These are phyloP conservation scores for Middelhovenomyces tepae DNA, from an alignment of 805 yeast genomes.

Conservation along the genomic window DNA sequence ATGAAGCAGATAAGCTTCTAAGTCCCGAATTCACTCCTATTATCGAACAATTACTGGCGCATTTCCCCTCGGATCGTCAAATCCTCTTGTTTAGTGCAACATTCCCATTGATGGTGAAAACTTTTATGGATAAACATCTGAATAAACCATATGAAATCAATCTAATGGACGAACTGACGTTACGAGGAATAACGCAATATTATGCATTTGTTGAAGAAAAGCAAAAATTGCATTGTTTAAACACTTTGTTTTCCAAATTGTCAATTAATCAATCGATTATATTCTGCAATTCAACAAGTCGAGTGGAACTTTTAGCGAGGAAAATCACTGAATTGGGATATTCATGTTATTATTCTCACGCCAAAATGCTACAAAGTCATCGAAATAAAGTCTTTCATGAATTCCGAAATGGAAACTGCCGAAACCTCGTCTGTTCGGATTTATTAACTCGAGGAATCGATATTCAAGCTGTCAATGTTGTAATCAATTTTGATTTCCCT, in stretches of 20 bases:
- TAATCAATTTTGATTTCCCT: slow-evolving; percentile 96
- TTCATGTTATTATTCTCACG: slow-evolving; percentile 95
- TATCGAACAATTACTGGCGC: slow-evolving; percentile 75
- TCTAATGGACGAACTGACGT: slow-evolving; percentile 93
- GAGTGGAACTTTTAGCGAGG: slow-evolving; percentile 92
- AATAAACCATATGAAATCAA: slow-evolving; percentile 91
- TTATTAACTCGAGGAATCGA: slow-evolving; percentile 96
- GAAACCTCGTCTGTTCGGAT: slow-evolving; percentile 95
- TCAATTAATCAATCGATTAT: slow-evolving; percentile 95
- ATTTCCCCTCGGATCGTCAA: slow-evolving; percentile 75
- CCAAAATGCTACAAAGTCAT: slow-evolving; percentile 94
- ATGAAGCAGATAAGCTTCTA: slow-evolving; percentile 96
- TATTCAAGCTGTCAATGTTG: slow-evolving; percentile 97
- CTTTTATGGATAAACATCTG: slow-evolving; percentile 85
- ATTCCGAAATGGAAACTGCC: slow-evolving; percentile 95
- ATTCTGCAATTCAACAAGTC: slow-evolving; percentile 91
- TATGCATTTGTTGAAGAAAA: slow-evolving; percentile 98
- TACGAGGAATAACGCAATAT: slow-evolving; percentile 93
- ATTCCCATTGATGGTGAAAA: slow-evolving; percentile 88
- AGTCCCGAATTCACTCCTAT: slow-evolving; percentile 81
- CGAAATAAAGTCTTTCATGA: slow-evolving; percentile 98
- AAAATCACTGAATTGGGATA: slow-evolving; percentile 94
- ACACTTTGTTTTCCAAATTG: slow-evolving; percentile 86
- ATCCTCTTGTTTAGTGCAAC: slow-evolving; percentile 89
- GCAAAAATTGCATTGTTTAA: slow-evolving; percentile 91